Evolutionary conservation across 306 rosid species (phyloP).

Genomic region (Mucuna pruriens): DNA sequence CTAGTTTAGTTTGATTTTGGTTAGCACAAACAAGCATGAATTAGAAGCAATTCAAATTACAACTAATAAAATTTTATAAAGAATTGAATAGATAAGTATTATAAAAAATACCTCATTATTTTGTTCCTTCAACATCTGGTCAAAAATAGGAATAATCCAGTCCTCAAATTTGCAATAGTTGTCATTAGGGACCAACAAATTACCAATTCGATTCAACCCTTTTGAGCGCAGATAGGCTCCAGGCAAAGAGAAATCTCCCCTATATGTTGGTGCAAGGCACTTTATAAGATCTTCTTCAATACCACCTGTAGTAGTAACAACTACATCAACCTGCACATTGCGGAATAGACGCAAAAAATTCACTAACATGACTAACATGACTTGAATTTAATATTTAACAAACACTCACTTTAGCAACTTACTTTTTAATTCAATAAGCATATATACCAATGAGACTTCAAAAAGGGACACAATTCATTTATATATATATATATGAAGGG

Average conservation of each 20-base stretch:
- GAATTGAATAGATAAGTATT: neutral
- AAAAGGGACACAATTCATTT: no score
- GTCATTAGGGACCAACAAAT: conserved; percentile 87
- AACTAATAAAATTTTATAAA: neutral
- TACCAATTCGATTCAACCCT: conserved; percentile 95
- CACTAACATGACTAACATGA: neutral
- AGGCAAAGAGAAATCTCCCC: conserved; percentile 75
- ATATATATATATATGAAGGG: no score
- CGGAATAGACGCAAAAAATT: neutral
- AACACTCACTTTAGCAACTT: neutral
- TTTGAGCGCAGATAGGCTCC: conserved; percentile 81
- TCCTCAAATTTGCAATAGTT: conserved; percentile 96
- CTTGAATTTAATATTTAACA: neutral
- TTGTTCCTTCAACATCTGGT: conserved; percentile 92
- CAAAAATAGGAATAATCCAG: conserved; percentile 91
- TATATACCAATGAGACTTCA: no score
- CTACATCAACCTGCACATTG: conserved; percentile 79
- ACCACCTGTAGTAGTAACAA: conserved; percentile 94
- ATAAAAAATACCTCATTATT: conserved; percentile 56
- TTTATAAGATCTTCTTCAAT: conserved; percentile 93
- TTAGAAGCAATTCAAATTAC: neutral
- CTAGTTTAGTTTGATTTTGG: neutral
- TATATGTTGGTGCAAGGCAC: conserved; percentile 92
- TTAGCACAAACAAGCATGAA: neutral
- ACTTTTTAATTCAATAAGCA: neutral